phyloP scores from a whole-genome alignment of 2,329 filamentous ascomycete species.

The Fusarium acutatum region DNA sequence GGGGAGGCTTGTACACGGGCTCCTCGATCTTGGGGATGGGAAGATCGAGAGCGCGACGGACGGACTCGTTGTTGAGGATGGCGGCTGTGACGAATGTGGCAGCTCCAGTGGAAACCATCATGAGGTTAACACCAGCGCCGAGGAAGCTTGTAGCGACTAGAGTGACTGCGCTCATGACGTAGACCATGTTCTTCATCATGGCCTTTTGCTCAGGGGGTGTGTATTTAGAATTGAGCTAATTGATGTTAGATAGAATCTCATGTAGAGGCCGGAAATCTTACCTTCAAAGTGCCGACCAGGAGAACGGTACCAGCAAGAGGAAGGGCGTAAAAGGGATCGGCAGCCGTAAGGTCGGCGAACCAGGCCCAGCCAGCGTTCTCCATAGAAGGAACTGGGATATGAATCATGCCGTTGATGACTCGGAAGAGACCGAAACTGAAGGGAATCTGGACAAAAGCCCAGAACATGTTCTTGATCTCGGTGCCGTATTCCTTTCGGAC shows the following conservation, averaged over 20 bases:
- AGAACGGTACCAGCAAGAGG: conserved; percentile 68
- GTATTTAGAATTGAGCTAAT: conserved; percentile 50
- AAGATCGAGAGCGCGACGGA: conserved; percentile 52
- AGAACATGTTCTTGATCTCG: conserved; percentile 46
- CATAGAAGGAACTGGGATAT: conserved; percentile 82
- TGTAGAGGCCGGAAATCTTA: conserved; percentile 39
- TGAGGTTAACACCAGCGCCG: conserved; percentile 59
- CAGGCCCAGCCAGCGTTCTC: conserved; percentile 76
- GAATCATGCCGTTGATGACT: conserved; percentile 75
- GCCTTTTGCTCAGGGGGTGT: conserved; percentile 44
- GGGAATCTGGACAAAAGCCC: conserved; percentile 61
- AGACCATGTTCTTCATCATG: conserved; percentile 54
- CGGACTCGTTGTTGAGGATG: conserved; percentile 48
- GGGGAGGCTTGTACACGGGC: conserved; percentile 49
- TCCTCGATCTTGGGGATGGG: conserved; percentile 45
- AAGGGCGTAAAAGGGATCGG: conserved; percentile 81
- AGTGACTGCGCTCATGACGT: conserved; percentile 54
- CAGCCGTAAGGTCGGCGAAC: conserved; percentile 78
- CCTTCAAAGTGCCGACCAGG: conserved; percentile 66
- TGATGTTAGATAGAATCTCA: conserved; percentile 21
- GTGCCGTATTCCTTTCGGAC: conserved; percentile 49
- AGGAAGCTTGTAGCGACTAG: conserved; percentile 58
- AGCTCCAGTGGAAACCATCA: conserved; percentile 53
- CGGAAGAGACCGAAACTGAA: conserved; percentile 85
- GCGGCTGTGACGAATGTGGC: conserved; percentile 49